A percentile compares a stretch with the other conserved stretches of the same genome.
Evolutionary conservation across 225 moss, liverwort and hornwort genomes (phyloP).

Genomic region (Anthoceros angustus): DNA sequence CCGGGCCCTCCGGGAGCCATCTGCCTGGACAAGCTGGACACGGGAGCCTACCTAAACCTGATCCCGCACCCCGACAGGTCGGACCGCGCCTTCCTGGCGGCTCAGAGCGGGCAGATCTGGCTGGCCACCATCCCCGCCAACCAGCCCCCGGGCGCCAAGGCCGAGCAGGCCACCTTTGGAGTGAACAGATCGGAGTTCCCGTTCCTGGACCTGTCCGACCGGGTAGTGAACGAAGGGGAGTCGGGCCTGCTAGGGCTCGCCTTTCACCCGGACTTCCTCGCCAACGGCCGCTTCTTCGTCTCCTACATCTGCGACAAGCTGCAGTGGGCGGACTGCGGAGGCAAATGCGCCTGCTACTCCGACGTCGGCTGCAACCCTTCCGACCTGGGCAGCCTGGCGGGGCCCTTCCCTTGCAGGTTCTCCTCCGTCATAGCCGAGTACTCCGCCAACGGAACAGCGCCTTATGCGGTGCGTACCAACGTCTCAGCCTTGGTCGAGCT

Average conservation of each 20-base stretch:
- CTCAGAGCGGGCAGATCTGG: slow-evolving; percentile 42
- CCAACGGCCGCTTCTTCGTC: slow-evolving; percentile 91
- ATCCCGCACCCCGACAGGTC: slow-evolving; percentile 72
- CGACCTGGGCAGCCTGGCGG: slow-evolving; percentile 19
- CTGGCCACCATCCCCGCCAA: slow-evolving; percentile 50
- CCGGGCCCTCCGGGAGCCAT: slow-evolving; percentile 31
- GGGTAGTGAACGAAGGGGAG: slow-evolving; percentile 26
- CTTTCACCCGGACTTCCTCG: slow-evolving; percentile 58
- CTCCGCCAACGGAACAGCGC: slow-evolving; percentile 36
- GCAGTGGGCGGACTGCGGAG: slow-evolving; percentile 45
- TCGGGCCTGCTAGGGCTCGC: slow-evolving; percentile 66
- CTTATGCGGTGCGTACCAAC: no score
- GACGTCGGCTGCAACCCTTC: slow-evolving; percentile 43
- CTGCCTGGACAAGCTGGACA: slow-evolving; percentile 55
- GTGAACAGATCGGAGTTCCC: slow-evolving; percentile 30
- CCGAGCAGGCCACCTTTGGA: slow-evolving; percentile 23
- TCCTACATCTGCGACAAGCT: slow-evolving; percentile 74
- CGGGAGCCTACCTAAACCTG: slow-evolving; percentile 42
- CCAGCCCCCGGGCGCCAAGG: no score
- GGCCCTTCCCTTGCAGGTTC: slow-evolving; percentile 39
- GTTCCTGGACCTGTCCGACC: slow-evolving; percentile 40
- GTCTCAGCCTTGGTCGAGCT: no score
- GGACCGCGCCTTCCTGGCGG: slow-evolving; percentile 50
- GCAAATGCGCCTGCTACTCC: slow-evolving; percentile 44
- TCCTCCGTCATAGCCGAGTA: slow-evolving; percentile 71